phyloP scores from a whole-genome alignment of 371 early-diverging fungal species.

The Mucor saturninus region DNA sequence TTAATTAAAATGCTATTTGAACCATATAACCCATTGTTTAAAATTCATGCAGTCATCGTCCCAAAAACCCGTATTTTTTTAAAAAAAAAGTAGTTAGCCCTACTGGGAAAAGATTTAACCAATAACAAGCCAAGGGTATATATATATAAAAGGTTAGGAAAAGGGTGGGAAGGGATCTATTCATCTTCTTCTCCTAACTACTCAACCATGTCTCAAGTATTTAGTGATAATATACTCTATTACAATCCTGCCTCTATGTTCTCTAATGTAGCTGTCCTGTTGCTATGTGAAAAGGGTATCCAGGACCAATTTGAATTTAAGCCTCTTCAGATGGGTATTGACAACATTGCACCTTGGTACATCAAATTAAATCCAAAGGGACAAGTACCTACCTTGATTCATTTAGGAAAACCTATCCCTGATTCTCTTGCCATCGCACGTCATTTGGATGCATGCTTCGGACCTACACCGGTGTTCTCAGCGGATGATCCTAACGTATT shows the following conservation, averaged over 20 bases:
- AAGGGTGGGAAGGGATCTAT: no score
- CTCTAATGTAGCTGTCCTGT: constrained; percentile 14
- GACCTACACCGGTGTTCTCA: constrained; percentile 8
- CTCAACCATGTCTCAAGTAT: neutral
- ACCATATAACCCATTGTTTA: no score
- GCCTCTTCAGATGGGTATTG: constrained; percentile 17
- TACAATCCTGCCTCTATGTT: constrained; percentile 18
- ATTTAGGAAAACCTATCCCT: constrained; percentile 7
- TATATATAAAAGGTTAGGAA: no score
- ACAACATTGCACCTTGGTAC: constrained; percentile 26
- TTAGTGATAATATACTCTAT: constrained; percentile 1
- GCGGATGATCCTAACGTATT: constrained; percentile 12
- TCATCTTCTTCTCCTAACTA: neutral
- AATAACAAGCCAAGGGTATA: no score
- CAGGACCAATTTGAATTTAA: constrained; percentile 20
- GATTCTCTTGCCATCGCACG: constrained; percentile 21
- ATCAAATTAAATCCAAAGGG: constrained; percentile 26
- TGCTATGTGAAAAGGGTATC: constrained; percentile 13
- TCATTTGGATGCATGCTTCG: constrained; percentile 15
- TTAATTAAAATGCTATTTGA: no score
- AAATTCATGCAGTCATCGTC: no score
- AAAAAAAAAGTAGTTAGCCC: no score
- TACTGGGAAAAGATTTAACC: no score
- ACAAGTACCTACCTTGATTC: constrained; percentile 19
- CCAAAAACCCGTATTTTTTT: no score